Evolutionary conservation across 208 protist species (phyloP), one percentile per base, ranked within the genome.

Genomic region (Angomonas deanei): DNA sequence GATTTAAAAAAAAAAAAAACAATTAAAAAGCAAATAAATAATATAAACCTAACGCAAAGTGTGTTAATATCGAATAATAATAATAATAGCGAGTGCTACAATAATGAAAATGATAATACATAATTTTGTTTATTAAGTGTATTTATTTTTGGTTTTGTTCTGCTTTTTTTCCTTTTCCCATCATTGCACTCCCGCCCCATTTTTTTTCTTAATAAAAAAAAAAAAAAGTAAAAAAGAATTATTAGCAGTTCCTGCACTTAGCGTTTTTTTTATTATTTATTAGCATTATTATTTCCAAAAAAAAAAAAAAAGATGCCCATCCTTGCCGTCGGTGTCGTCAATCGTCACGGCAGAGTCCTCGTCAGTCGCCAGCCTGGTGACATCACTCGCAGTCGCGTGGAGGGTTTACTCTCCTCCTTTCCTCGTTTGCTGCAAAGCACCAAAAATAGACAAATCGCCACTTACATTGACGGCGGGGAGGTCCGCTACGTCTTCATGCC

Each of bases 401-500:
- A 99, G 70, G 97, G 97, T 4, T 84, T 99, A 21, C 80, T 99
- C 21, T 96, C 97, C 21, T 97, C 97, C 30, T 99, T 99, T 49
- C 97, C 98, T 11, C 98, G 98, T 61, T 89, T 99, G 1, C 85
- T 98, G 42, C 85, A 92, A 71, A 74, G 78, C 13, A 81, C 74
- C 26, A 59, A 34, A 17, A 68, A 19, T 28, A 86, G 84, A 10
- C 91, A 91, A 65, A 96, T 99, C 74, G 95, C 98, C 57, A 99
- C 97, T 0, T 99, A 96, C 76, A 93, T 99, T 21, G 97, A 99
- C 66, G 98, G 97, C 0, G 97, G 97, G 32, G 71, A 75, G 1
- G 88, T 97, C 0, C 87, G 95, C 48, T 99, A 99, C 70, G 96
- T 99, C 0, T 99, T 99, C 72, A 97, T 98, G 78, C 98, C 98